Conservation (phyloP, 2,329 filamentous ascomycete species). For the Cucurbitaria berberidis region DNA sequence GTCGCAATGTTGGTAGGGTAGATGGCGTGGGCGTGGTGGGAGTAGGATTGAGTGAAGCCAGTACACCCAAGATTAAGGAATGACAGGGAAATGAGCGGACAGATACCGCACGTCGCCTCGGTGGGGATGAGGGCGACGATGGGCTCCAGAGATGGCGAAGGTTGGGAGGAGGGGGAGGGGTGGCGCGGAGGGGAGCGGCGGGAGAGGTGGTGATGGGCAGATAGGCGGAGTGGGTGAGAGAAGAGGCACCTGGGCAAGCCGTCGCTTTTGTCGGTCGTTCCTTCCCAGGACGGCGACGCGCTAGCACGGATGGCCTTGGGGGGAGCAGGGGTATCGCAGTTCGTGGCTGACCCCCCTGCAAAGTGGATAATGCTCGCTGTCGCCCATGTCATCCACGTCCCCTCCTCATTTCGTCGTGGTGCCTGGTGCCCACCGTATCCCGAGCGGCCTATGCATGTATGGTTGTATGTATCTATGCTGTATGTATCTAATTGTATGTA, state of each 20-base stretch:
- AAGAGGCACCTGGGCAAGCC: conserved; percentile 24
- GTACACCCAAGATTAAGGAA: conserved; percentile 49
- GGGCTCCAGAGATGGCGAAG: conserved; percentile 33
- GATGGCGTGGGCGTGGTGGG: too few relatives aligned
- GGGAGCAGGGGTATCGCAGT: conserved; percentile 15
- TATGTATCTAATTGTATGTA: too few relatives aligned
- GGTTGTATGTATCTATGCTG: too few relatives aligned
- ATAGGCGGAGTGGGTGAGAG: conserved; percentile 27
- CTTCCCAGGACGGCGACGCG: conserved; percentile 14
- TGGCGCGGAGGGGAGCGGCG: conserved; percentile 24
- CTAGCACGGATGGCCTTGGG: conserved; percentile 3
- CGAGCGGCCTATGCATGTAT: too few relatives aligned
- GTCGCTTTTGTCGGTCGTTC: conserved; percentile 29
- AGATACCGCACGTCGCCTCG: conserved; percentile 42
- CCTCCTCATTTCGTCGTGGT: too few relatives aligned
- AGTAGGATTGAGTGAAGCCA: conserved; percentile 40
- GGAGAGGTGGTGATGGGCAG: conserved; percentile 29
- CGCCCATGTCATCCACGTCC: conserved; percentile 17
- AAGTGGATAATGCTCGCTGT: neutral
- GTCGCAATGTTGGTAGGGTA: conserved; percentile 16
- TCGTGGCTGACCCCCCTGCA: conserved; percentile 5
- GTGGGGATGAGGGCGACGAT: conserved; percentile 40
- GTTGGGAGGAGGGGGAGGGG: conserved; percentile 18
- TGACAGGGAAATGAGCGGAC: conserved; percentile 48
- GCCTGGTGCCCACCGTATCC: too few relatives aligned